A percentile compares a stretch with the other conserved stretches of the same genome.
These are phyloP conservation scores for Colletotrichum theobromicola DNA, from an alignment of 2,329 filamentous ascomycete genomes.

Conservation along the genomic window DNA sequence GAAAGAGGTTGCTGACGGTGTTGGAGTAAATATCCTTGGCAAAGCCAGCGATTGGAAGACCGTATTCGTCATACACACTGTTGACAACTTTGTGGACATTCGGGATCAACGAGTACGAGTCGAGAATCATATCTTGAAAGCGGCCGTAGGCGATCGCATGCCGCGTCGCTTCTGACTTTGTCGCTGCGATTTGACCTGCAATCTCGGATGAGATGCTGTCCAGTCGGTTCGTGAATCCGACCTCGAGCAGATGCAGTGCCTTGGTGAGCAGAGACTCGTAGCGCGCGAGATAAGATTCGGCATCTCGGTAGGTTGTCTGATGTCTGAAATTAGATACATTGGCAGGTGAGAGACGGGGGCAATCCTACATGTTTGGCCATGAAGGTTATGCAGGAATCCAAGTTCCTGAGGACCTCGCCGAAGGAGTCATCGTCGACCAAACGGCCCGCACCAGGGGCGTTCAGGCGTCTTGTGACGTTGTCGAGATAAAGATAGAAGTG, in stretches of 20 bases:
- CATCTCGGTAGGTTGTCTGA: conserved; percentile 83
- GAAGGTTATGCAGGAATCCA: conserved; percentile 91
- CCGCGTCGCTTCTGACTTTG: conserved; percentile 63
- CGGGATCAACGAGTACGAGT: conserved; percentile 60
- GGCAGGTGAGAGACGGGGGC: background rate
- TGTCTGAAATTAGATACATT: background rate
- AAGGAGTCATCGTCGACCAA: conserved; percentile 86
- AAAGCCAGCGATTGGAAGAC: conserved; percentile 47
- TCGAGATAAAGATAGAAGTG: conserved; percentile 95
- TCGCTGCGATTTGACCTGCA: conserved; percentile 56
- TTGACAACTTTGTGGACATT: conserved; percentile 60
- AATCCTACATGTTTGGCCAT: conserved; percentile 81
- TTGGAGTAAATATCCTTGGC: conserved; percentile 59
- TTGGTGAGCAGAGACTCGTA: conserved; percentile 82
- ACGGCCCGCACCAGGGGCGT: conserved; percentile 87
- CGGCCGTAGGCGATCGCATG: conserved; percentile 66
- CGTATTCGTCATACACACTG: conserved; percentile 57
- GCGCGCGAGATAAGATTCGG: conserved; percentile 84
- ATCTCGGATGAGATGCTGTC: conserved; percentile 62
- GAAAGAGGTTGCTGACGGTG: conserved; percentile 59
- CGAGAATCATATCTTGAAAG: conserved; percentile 62
- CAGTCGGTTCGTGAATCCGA: conserved; percentile 57
- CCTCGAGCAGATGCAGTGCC: conserved; percentile 65
- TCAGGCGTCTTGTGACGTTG: conserved; percentile 85
- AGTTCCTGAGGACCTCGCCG: conserved; percentile 82